Evolutionary conservation across 192 early-diverging fungal genomes (phyloP).

Genomic region (Coemansia sp.): DNA sequence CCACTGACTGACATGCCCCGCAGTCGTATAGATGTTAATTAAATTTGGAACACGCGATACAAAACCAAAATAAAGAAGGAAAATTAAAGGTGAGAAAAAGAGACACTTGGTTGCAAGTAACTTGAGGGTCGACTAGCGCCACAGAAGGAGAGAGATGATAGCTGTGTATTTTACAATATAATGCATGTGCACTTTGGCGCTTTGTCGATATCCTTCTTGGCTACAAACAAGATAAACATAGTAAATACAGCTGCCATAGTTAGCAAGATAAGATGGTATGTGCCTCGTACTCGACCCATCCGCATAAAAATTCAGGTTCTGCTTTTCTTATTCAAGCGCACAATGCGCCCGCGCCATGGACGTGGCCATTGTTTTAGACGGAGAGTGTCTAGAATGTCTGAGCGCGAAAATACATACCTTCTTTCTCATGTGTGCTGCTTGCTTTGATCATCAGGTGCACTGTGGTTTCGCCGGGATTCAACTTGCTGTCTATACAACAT

Average conservation of each 20-base stretch:
- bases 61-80: neutral
- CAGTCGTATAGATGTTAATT: neutral
- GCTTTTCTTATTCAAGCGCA: neutral
- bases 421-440: conserved; percentile 24
- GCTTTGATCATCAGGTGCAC: conserved; percentile 30
- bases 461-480: conserved; percentile 21
- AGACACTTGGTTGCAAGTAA: neutral
- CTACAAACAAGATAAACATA: conserved; percentile 19
- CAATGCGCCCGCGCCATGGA: neutral
- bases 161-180: conserved; percentile 37
- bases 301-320: conserved; percentile 6
- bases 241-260: neutral
- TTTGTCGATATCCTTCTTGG: conserved; percentile 42
- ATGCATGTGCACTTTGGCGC: conserved; percentile 46
- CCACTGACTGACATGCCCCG: neutral
- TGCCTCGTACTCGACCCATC: neutral
- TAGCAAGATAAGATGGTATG: too few species aligned
- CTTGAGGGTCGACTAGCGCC: neutral
- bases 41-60: neutral
- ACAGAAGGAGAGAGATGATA: neutral
- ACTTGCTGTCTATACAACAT: conserved; percentile 24
- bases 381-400: neutral
- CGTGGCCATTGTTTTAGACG: conserved; percentile 1
- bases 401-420: conserved; percentile 17
- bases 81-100: neutral